Base-by-base conservation (phyloP, 768 basidiomycete genomes). In the Piloderma croceum region DNA sequence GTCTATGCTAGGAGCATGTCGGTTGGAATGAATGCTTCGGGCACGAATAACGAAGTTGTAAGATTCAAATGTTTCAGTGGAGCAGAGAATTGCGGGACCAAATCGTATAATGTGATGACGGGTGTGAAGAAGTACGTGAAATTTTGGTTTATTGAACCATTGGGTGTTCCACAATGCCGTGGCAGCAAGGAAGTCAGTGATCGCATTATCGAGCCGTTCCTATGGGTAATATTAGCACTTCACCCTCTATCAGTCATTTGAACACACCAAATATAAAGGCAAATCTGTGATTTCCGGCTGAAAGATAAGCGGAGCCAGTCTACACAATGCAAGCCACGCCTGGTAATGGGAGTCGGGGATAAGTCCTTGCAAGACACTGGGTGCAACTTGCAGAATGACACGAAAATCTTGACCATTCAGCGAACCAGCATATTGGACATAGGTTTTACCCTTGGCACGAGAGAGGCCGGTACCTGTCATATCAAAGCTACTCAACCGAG, bases 51-150 rank as follows among this genome's bases (percentile, higher is more conserved):
- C 44, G 4, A 43, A 47, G 42, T 59, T 57, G 43, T 43, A 57
- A 3, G 52, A 57, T 34, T 59, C 58, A 37, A 56, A 59, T 0
- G 25, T 41, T 34, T 59, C 58, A 0, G 43, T 60, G 3, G 60
- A 53, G 35, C 56, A 61, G 1, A 58, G 38, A 1, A 58, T 35
- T 0, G 59, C 48, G 3, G 61, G 61, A 2, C 61, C 59, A 40
- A 59, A 63, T 2, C 46, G 50, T 2, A 41, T 34, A 2, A 61
- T 54, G 35, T 61, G 56, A 2, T 41, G 25, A 7, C 45, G 45
- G 1, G 59, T 44, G 35, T 61, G 59, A 7, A 49, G 29, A 11
- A 59, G 36, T 11, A 59, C 31, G 34, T 61, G 59, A 38, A 59
- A 56, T 36, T 61, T 58, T 0, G 47, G 49, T 32, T 59, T 59